Evolutionary conservation across 1,139 yeast genomes (phyloP).

Genomic region (Yamadazyma trypodendri): DNA sequence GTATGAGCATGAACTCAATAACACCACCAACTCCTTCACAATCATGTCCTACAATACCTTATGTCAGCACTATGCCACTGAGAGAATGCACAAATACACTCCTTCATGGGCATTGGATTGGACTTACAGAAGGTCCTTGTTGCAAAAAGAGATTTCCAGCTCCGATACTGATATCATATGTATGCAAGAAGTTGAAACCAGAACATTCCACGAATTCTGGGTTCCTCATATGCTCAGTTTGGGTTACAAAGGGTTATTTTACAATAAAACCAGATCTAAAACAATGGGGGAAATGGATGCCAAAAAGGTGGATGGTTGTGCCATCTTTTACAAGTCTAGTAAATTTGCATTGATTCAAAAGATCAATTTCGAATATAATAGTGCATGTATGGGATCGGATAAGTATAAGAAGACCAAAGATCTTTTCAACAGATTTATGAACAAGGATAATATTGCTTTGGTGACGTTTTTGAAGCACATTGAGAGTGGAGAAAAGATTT

Average conservation of each 20-base stretch:
- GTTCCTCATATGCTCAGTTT: constrained; percentile 64
- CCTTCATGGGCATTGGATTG: constrained; percentile 97
- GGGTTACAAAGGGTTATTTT: constrained; percentile 82
- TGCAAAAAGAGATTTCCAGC: constrained; percentile 68
- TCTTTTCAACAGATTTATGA: constrained; percentile 92
- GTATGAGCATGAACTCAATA: constrained; percentile 26
- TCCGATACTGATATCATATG: constrained; percentile 77
- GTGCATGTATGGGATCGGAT: constrained; percentile 83
- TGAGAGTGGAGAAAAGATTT: constrained; percentile 67
- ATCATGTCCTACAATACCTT: constrained; percentile 85
- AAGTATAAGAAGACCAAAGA: constrained; percentile 93
- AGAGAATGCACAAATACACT: constrained; percentile 88
- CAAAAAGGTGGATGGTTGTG: constrained; percentile 96
- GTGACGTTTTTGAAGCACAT: constrained; percentile 75
- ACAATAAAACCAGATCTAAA: constrained; percentile 87
- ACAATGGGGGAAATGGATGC: constrained; percentile 84
- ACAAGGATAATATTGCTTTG: constrained; percentile 89
- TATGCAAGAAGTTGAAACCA: constrained; percentile 92
- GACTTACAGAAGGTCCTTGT: constrained; percentile 81
- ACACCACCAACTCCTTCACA: constrained; percentile 53
- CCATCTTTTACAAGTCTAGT: constrained; percentile 72
- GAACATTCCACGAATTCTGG: constrained; percentile 86
- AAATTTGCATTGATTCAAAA: constrained; percentile 72
- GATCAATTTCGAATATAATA: constrained; percentile 79
- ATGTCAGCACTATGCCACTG: constrained; percentile 94